These are phyloP conservation scores for Penicillium silybi DNA, from an alignment of 495 filamentous ascomycete genomes.

Conservation along the genomic window DNA sequence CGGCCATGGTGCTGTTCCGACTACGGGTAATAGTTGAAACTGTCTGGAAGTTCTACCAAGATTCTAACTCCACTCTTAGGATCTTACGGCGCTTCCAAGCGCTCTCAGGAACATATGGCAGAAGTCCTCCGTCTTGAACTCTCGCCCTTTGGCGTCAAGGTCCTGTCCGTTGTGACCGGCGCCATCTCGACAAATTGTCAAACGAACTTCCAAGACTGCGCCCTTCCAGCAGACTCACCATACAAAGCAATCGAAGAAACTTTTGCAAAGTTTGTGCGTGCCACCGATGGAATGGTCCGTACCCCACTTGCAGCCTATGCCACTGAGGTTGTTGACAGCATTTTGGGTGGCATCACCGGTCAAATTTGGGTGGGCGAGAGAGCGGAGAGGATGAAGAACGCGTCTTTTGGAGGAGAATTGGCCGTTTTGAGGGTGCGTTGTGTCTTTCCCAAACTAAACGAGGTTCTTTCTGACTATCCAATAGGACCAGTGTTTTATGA, in stretches of 20 bases:
- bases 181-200: constrained; percentile 4
- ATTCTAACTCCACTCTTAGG: not conserved
- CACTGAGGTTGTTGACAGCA: constrained; percentile 1
- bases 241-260: constrained; percentile 5
- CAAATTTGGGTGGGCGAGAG: not conserved
- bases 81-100: constrained; percentile 51
- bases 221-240: constrained; percentile 2
- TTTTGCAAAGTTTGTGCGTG: not conserved
- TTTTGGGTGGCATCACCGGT: constrained; percentile 22
- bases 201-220: constrained; percentile 2
- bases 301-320: not conserved
- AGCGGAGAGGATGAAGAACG: not conserved
- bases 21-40: not conserved
- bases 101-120: constrained; percentile 44
- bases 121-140: constrained; percentile 52
- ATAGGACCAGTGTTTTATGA: not conserved
- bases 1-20: constrained; percentile 37
- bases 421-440: not conserved
- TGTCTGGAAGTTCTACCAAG: not conserved
- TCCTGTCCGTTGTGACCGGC: constrained; percentile 43
- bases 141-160: constrained; percentile 50
- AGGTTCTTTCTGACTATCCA: not conserved
- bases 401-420: not conserved
- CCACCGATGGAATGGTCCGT: not conserved
- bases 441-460: not conserved